phyloP scores from a whole-genome alignment of 2,329 filamentous ascomycete species.

The Cladophialophora bantiana region DNA sequence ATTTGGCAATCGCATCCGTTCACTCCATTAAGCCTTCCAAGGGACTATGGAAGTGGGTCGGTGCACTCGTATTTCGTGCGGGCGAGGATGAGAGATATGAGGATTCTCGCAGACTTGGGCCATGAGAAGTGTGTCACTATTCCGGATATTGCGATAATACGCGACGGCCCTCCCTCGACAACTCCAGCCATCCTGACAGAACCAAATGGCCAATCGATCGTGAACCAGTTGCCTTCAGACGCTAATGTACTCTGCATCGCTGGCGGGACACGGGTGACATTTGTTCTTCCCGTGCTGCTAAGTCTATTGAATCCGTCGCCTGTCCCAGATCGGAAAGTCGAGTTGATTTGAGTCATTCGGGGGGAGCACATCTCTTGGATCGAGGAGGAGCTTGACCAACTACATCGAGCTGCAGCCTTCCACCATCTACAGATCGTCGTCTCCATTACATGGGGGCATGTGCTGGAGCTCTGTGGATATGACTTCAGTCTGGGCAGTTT shows the following conservation, averaged over 20 bases:
- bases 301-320: conserved; percentile 43
- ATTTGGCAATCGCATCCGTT: conserved; percentile 78
- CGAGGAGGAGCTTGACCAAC: conserved; percentile 59
- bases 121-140: conserved; percentile 21
- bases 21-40: conserved; percentile 66
- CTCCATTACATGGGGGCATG: conserved; percentile 64
- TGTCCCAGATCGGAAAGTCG: conserved; percentile 55
- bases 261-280: conserved; percentile 66
- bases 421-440: conserved; percentile 61
- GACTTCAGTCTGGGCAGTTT: too few species aligned
- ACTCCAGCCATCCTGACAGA: conserved; percentile 68
- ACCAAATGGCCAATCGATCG: conserved; percentile 61
- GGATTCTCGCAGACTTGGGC: conserved; percentile 59
- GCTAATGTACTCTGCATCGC: conserved; percentile 62
- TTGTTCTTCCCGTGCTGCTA: conserved; percentile 62
- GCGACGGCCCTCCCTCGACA: conserved; percentile 43
- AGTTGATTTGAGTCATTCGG: conserved; percentile 71
- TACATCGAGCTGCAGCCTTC: conserved; percentile 51
- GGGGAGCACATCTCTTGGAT: conserved; percentile 67
- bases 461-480: too few species aligned
- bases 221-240: conserved; percentile 37
- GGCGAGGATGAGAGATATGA: conserved; percentile 62
- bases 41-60: conserved; percentile 27
- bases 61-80: conserved; percentile 48
- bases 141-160: conserved; percentile 42